Conservation (phyloP, 768 basidiomycete genomes). For the Rhizopogon vulgaris region DNA sequence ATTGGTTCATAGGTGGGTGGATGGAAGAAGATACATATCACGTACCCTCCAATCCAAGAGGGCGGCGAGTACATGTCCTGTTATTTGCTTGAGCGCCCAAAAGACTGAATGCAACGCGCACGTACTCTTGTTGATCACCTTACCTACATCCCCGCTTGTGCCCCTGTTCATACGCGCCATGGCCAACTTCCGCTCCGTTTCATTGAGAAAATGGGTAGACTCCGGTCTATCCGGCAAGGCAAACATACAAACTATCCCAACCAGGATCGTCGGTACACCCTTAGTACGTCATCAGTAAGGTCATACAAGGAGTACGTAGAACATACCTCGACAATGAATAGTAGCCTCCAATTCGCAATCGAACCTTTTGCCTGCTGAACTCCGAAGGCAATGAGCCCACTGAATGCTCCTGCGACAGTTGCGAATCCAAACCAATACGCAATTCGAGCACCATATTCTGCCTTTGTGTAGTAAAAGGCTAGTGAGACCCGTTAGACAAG, state of each 20-base stretch:
- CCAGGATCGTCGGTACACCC: slow-evolving; percentile 53
- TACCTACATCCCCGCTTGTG: slow-evolving; percentile 53
- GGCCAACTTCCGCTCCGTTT: slow-evolving; percentile 45
- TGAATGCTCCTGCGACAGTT: slow-evolving; percentile 49
- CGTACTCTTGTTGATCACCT: slow-evolving; percentile 50
- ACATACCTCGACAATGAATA: slow-evolving; percentile 61
- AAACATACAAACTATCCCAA: slow-evolving; percentile 46
- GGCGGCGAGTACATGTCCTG: slow-evolving; percentile 51
- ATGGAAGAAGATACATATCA: not conserved
- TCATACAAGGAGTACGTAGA: not conserved
- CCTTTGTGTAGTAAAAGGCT: slow-evolving; percentile 68
- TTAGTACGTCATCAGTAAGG: slow-evolving; percentile 13
- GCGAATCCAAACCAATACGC: slow-evolving; percentile 74
- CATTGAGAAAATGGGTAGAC: slow-evolving; percentile 47
- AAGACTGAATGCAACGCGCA: not conserved
- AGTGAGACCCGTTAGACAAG: not conserved
- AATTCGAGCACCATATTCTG: slow-evolving; percentile 52
- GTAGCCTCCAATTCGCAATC: slow-evolving; percentile 6
- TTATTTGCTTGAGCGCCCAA: not conserved
- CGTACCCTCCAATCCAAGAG: slow-evolving; percentile 61
- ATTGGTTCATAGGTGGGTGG: not conserved
- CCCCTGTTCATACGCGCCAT: slow-evolving; percentile 56
- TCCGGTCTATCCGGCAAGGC: slow-evolving; percentile 61
- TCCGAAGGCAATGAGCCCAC: not conserved
- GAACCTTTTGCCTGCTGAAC: slow-evolving; percentile 21